A percentile compares a stretch with the other conserved stretches of the same genome.
These are phyloP conservation scores for Sechiopsis laciniata DNA, from an alignment of 306 rosid genomes.

Conservation along the genomic window DNA sequence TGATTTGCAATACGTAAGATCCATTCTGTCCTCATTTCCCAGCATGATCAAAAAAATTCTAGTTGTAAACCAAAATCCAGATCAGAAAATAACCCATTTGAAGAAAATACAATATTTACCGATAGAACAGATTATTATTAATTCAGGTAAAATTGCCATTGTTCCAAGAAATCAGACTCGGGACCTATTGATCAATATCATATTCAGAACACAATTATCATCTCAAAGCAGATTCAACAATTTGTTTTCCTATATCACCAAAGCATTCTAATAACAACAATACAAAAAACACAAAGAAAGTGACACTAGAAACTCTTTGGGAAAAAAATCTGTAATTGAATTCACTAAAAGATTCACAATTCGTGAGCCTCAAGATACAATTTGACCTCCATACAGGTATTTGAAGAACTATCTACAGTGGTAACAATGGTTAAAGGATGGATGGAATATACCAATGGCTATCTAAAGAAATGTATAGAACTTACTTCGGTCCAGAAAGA, in stretches of 20 bases:
- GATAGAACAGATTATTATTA: too few relatives aligned
- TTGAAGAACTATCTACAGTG: background rate
- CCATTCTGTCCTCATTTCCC: background rate
- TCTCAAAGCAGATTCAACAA: background rate
- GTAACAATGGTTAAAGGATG: too few relatives aligned
- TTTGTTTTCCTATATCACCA: background rate
- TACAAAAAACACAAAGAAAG: too few relatives aligned
- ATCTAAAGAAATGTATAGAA: conserved; percentile 14
- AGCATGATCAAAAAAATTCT: background rate
- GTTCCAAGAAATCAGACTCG: background rate
- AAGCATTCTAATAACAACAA: background rate
- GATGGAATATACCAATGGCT: conserved; percentile 2
- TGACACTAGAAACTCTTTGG: background rate
- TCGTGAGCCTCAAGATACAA: conserved; percentile 19
- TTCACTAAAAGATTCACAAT: conserved; percentile 19
- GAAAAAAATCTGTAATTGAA: conserved; percentile 1
- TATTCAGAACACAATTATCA: background rate
- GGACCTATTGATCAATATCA: background rate
- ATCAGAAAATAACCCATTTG: background rate
- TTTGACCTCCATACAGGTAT: conserved; percentile 15
- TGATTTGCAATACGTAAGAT: background rate
- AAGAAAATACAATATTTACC: background rate
- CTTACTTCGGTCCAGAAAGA: conserved; percentile 17
- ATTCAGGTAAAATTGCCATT: background rate
- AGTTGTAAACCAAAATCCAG: background rate